Base-by-base conservation (phyloP, 2,329 filamentous ascomycete genomes). In the Phyllosticta paracitricarpa region DNA sequence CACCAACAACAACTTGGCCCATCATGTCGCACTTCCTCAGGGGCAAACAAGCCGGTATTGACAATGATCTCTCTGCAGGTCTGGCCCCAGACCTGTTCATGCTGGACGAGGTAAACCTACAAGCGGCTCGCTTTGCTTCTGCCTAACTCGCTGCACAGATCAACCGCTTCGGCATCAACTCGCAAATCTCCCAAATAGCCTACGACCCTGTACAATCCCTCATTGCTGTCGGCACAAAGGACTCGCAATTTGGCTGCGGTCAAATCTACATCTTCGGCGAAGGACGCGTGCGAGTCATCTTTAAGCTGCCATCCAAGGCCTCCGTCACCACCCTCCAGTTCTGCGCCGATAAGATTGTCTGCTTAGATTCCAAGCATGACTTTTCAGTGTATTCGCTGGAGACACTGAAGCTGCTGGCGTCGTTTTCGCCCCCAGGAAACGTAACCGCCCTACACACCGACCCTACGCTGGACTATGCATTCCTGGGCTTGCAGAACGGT, bases 171-270 rank as follows among this genome's bases (percentile, higher is more conserved):
- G 91, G 92, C 63, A 87, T 97, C 74, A 79, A 79, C 67, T 77
- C 73, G 25, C 83, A 83, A 67, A 80, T 82, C 68, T 91, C 89
- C 68, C 89, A 88, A 65, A 78, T 97, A 65, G 89, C 91, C 63
- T 97, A 96, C 77, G 92, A 97, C 66, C 92, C 94, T 1, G 82
- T 97, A 12, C 94, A 99, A 72, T 96, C 92, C 28, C 85, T 99
- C 62, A 82, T 99, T 58, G 94, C 94, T 52, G 84, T 97, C 65
- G 94, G 91, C 63, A 99, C 94, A 52, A 89, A 86, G 71, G 89
- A 95, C 75, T 91, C 88, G 66, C 86, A 89, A 69, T 96, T 89
- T 70, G 91, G 91, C 63, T 84, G 85, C 35, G 93, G 93, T 25
- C 87, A 92, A 72, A 89, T 99, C 71, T 96, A 96, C 75, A 78